These are phyloP conservation scores for Rhododendron ovatum DNA, from an alignment of 148 eudicot genomes.

Conservation along the genomic window DNA sequence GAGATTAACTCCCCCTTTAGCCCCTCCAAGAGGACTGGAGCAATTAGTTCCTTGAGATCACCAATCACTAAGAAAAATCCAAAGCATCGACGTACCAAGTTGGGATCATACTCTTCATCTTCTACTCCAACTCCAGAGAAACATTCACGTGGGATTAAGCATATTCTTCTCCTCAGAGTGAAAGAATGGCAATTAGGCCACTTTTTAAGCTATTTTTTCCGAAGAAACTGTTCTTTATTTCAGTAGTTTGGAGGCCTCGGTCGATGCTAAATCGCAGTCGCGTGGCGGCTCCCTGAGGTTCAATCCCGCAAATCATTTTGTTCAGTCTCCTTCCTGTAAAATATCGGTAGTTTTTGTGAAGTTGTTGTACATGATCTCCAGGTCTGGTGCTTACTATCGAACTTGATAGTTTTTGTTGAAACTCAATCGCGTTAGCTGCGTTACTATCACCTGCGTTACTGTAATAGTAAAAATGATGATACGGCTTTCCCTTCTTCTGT, in stretches of 20 bases:
- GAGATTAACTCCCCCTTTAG: too few species aligned
- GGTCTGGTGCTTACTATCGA: too few species aligned
- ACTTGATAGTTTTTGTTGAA: too few species aligned
- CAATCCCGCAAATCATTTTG: background rate
- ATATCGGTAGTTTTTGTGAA: background rate
- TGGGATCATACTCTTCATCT: slow-evolving; percentile 48
- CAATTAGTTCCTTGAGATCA: too few species aligned
- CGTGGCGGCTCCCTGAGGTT: background rate
- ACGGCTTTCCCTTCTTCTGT: too few species aligned
- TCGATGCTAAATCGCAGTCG: background rate
- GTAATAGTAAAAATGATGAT: too few species aligned
- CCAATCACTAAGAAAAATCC: too few species aligned
- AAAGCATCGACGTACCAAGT: too few species aligned
- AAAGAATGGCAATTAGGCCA: slow-evolving; percentile 29
- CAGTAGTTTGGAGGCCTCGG: background rate
- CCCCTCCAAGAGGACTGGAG: too few species aligned
- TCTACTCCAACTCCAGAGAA: slow-evolving; percentile 77
- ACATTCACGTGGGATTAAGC: slow-evolving; percentile 67
- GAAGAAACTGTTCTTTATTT: background rate
- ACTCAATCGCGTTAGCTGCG: too few species aligned
- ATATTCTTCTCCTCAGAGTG: slow-evolving; percentile 77
- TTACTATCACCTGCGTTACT: too few species aligned
- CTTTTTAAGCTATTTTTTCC: background rate
- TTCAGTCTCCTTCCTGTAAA: background rate
- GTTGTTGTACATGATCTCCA: background rate